These are phyloP conservation scores for Colletotrichum viniferum DNA, from an alignment of 2,329 filamentous ascomycete genomes.

Conservation along the genomic window DNA sequence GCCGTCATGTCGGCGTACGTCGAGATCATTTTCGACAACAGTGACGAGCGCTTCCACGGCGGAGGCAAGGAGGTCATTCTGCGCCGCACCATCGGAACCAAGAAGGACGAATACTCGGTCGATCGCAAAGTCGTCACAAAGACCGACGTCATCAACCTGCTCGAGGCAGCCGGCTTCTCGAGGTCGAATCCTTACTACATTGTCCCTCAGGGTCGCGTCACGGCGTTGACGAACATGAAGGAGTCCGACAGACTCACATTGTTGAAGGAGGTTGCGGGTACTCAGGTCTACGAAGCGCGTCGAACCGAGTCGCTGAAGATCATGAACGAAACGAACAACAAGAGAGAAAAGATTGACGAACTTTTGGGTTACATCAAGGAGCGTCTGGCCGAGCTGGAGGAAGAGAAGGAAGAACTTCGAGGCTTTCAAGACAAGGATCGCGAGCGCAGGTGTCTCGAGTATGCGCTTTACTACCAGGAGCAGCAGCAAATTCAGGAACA, in stretches of 20 bases:
- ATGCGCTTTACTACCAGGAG: slow-evolving; percentile 90
- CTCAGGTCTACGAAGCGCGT: slow-evolving; percentile 93
- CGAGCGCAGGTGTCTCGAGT: slow-evolving; percentile 89
- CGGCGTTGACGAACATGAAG: slow-evolving; percentile 97
- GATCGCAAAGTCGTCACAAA: slow-evolving; percentile 97
- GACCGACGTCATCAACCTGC: slow-evolving; percentile 89
- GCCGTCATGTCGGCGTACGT: slow-evolving; percentile 99
- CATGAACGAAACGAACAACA: slow-evolving; percentile 95
- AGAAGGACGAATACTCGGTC: slow-evolving; percentile 98
- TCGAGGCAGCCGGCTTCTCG: slow-evolving; percentile 96
- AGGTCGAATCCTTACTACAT: slow-evolving; percentile 99
- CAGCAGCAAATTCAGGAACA: slow-evolving; percentile 79
- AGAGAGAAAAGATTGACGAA: slow-evolving; percentile 92
- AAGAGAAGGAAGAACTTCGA: slow-evolving; percentile 94
- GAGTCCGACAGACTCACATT: slow-evolving; percentile 88
- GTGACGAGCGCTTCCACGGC: slow-evolving; percentile 92
- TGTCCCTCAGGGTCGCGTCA: slow-evolving; percentile 95
- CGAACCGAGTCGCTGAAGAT: slow-evolving; percentile 93
- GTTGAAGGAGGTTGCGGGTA: slow-evolving; percentile 97
- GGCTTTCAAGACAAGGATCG: slow-evolving; percentile 95
- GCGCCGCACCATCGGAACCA: slow-evolving; percentile 91
- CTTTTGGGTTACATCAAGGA: slow-evolving; percentile 91
- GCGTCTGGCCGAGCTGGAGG: slow-evolving; percentile 85
- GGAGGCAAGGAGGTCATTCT: slow-evolving; percentile 89
- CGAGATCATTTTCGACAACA: slow-evolving; percentile 98